Evolutionary conservation across 805 yeast genomes (phyloP).

Genomic region (Lipomyces anomalus): DNA sequence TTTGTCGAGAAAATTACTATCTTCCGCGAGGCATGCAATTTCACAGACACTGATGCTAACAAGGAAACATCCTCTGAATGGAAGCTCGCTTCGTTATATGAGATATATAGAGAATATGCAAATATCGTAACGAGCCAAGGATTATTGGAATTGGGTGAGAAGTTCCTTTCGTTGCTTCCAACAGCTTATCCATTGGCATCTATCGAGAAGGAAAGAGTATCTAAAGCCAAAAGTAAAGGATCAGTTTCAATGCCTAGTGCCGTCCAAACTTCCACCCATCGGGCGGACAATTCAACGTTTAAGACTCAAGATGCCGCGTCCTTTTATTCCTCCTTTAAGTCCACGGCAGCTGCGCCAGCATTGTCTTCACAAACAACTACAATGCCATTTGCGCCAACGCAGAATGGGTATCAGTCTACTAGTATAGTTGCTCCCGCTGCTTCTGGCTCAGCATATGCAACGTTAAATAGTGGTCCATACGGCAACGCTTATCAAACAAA

Average conservation of each 20-base stretch:
- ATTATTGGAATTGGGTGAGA: slow-evolving; percentile 71
- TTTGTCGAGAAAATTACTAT: slow-evolving; percentile 80
- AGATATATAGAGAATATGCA: slow-evolving; percentile 74
- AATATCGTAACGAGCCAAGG: slow-evolving; percentile 76
- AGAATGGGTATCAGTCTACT: slow-evolving; percentile 9
- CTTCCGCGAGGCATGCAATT: slow-evolving; percentile 47
- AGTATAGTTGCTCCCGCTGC: slow-evolving; percentile 14
- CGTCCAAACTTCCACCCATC: too few species aligned
- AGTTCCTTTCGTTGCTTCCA: slow-evolving; percentile 66
- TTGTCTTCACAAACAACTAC: not conserved
- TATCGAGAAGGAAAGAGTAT: slow-evolving; percentile 72
- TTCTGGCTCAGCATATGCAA: slow-evolving; percentile 1
- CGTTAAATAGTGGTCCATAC: slow-evolving; percentile 4
- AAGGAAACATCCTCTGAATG: slow-evolving; percentile 30
- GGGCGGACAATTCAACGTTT: not conserved
- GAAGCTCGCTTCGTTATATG: slow-evolving; percentile 46
- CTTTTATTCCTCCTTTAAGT: not conserved
- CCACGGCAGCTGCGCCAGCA: not conserved
- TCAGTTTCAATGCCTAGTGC: not conserved
- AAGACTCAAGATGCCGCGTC: not conserved
- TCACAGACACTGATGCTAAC: slow-evolving; percentile 19
- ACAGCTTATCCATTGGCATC: slow-evolving; percentile 60
- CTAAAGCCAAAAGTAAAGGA: slow-evolving; percentile 46
- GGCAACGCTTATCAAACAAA: slow-evolving; percentile 19
- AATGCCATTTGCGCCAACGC: not conserved